Evolutionary conservation across 371 early-diverging fungal genomes (phyloP).

Genomic region (Saksenaea vasiformis): DNA sequence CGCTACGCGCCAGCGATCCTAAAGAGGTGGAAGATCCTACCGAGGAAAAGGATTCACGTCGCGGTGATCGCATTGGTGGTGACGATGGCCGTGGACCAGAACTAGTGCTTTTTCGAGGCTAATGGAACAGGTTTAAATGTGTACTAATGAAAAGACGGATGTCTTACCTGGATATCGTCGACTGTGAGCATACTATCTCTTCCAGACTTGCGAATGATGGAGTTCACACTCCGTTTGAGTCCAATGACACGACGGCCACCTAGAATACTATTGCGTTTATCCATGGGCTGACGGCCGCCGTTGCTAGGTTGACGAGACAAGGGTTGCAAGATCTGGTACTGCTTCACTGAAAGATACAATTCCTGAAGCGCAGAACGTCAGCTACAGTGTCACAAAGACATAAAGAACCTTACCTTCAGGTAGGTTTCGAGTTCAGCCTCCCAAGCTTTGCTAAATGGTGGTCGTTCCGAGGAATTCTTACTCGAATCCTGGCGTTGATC

Average conservation of each 20-base stretch:
- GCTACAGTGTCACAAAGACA: not conserved
- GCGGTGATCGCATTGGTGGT: constrained; percentile 6
- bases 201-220: constrained; percentile 28
- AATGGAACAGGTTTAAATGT: not conserved
- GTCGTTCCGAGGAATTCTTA: not conserved
- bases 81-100: constrained; percentile 16
- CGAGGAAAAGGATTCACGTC: constrained; percentile 17
- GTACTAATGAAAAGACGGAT: not conserved
- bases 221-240: constrained; percentile 33
- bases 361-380: constrained; percentile 39
- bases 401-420: not conserved
- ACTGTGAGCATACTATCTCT: constrained; percentile 33
- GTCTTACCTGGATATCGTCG: constrained; percentile 33
- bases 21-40: constrained; percentile 13
- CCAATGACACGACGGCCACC: constrained; percentile 29
- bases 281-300: not conserved
- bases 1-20: constrained; percentile 1
- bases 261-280: constrained; percentile 9
- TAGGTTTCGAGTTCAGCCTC: not conserved
- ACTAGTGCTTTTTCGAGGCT: constrained; percentile 35
- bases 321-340: constrained; percentile 76
- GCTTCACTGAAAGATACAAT: constrained; percentile 75
- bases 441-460: not conserved
- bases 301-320: constrained; percentile 13
- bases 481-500: constrained; percentile 17